Conservation (phyloP, 148 eudicot species). For the Talinum fruticosum region DNA sequence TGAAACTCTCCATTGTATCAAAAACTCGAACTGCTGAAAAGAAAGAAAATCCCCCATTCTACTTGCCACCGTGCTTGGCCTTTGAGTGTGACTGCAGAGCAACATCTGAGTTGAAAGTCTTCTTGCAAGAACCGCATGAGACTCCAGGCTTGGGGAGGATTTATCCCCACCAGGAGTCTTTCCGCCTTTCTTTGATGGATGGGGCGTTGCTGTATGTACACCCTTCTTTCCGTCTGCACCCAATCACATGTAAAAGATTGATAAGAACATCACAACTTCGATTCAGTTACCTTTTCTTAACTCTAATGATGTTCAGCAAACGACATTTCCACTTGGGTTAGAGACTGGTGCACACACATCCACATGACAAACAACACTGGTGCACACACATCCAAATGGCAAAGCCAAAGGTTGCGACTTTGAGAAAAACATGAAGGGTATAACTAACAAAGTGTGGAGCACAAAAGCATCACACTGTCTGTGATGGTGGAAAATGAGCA, state of each 20-base stretch:
- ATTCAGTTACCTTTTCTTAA: no score
- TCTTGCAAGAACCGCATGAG: slow-evolving; percentile 41
- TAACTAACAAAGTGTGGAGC: background rate
- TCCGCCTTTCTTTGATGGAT: slow-evolving; percentile 48
- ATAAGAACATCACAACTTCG: background rate
- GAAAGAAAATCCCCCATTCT: slow-evolving; percentile 7
- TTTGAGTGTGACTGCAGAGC: slow-evolving; percentile 48
- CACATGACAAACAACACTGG: no score
- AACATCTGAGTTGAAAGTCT: slow-evolving; percentile 37
- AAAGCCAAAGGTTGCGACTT: no score
- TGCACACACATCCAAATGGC: no score
- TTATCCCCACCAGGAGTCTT: slow-evolving; percentile 38
- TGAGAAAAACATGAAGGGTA: no score
- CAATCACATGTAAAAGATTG: background rate
- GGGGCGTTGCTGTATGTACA: slow-evolving; percentile 45
- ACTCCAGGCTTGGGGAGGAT: slow-evolving; percentile 45
- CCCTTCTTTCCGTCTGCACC: slow-evolving; percentile 48
- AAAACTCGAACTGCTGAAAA: background rate
- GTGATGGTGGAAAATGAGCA: background rate
- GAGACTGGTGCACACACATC: no score
- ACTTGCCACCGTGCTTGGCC: slow-evolving; percentile 52
- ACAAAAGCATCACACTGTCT: no score
- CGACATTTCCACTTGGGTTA: no score
- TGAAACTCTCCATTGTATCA: background rate
- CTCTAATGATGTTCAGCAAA: no score